phyloP scores from a whole-genome alignment of 2,329 filamentous ascomycete genomes.

The Penicillium hesseltinei region DNA sequence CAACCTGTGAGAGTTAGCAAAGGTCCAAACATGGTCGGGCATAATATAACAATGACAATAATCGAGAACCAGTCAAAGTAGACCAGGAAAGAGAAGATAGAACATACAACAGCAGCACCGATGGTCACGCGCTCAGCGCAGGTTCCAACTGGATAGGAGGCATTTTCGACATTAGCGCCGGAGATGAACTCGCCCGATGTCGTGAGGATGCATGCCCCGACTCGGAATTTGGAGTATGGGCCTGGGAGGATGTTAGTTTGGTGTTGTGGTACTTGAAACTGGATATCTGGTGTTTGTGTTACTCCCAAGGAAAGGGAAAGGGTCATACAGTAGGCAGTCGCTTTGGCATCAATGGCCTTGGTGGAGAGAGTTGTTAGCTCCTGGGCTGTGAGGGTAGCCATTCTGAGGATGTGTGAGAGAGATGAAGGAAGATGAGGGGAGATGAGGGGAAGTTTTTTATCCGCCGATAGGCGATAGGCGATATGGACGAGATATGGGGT shows the following conservation, averaged over 20 bases:
- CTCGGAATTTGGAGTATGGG: constrained; percentile 87
- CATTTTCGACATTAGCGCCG: constrained; percentile 93
- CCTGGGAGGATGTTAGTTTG: constrained; percentile 41
- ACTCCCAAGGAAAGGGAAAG: background rate
- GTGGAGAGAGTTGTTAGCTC: constrained; percentile 66
- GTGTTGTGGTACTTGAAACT: background rate
- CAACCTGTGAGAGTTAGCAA: constrained; percentile 31
- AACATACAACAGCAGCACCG: constrained; percentile 66
- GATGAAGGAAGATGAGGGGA: background rate
- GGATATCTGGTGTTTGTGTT: background rate
- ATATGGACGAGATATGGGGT: background rate
- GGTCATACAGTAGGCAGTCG: constrained; percentile 71
- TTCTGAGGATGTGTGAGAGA: background rate
- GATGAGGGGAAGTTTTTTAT: background rate
- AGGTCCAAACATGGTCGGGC: background rate
- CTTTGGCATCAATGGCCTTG: constrained; percentile 69
- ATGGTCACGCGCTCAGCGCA: constrained; percentile 93
- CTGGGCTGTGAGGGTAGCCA: constrained; percentile 49
- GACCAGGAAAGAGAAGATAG: background rate
- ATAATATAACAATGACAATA: background rate
- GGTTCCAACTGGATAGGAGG: constrained; percentile 87
- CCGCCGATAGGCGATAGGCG: background rate
- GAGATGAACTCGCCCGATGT: constrained; percentile 56
- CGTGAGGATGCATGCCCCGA: constrained; percentile 77
- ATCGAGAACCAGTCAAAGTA: background rate